phyloP scores from a whole-genome alignment of 2,329 filamentous ascomycete species.

The Nigrospora osmanthi region DNA sequence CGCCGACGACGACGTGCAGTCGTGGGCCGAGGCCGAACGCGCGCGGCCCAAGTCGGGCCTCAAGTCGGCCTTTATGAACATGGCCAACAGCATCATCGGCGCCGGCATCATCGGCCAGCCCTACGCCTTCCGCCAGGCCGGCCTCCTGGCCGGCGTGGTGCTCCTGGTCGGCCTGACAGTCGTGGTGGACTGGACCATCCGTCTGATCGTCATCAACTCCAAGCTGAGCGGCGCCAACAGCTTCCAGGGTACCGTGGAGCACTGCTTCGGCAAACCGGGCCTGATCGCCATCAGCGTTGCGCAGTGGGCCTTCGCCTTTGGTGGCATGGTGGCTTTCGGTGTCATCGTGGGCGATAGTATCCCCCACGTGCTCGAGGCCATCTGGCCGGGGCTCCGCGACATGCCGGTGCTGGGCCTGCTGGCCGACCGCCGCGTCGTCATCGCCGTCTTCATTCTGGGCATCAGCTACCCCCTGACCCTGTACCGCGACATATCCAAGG shows the following conservation, averaged over 20 bases:
- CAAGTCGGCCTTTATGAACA: slow-evolving; percentile 94
- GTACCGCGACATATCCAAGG: slow-evolving; percentile 96
- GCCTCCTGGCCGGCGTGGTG: slow-evolving; percentile 70
- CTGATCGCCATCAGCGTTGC: slow-evolving; percentile 83
- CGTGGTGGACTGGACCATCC: slow-evolving; percentile 94
- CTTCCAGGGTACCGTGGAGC: slow-evolving; percentile 92
- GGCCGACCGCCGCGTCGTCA: slow-evolving; percentile 73
- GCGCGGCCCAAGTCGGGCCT: slow-evolving; percentile 75
- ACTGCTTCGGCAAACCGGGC: slow-evolving; percentile 85
- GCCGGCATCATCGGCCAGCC: slow-evolving; percentile 76
- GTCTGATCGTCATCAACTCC: slow-evolving; percentile 93
- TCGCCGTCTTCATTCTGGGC: slow-evolving; percentile 78
- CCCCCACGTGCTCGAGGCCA: slow-evolving; percentile 74
- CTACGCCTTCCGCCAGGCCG: slow-evolving; percentile 92
- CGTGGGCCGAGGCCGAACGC: slow-evolving; percentile 46
- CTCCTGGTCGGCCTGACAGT: slow-evolving; percentile 74
- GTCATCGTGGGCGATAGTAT: slow-evolving; percentile 97
- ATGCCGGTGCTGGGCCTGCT: slow-evolving; percentile 76
- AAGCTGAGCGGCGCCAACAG: slow-evolving; percentile 91
- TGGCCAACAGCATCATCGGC: slow-evolving; percentile 97
- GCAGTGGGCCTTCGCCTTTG: slow-evolving; percentile 98
- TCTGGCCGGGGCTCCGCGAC: slow-evolving; percentile 68
- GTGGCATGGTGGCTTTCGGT: slow-evolving; percentile 96
- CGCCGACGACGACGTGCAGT: slow-evolving; percentile 31
- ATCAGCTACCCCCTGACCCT: slow-evolving; percentile 87